Conservation (phyloP, 208 protist species). For the Trichomonas tenax region DNA sequence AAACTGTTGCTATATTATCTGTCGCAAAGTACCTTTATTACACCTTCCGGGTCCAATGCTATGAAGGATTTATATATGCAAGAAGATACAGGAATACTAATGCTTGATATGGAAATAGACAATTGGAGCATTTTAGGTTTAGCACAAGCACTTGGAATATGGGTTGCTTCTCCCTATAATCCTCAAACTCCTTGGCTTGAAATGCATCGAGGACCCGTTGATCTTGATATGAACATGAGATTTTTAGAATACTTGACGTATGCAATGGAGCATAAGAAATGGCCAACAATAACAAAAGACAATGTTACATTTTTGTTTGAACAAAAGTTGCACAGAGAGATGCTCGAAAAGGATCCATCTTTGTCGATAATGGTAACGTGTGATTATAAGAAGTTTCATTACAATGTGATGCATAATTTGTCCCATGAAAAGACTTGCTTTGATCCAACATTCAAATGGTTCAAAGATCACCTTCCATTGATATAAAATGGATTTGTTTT, state of each 20-base stretch:
- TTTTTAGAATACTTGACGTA: background rate
- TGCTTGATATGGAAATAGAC: background rate
- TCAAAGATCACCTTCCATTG: background rate
- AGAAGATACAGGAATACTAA: background rate
- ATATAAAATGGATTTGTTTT: no score
- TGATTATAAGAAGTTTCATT: background rate
- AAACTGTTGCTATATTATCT: background rate
- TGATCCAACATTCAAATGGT: background rate
- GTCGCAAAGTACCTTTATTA: background rate
- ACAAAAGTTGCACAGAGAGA: background rate
- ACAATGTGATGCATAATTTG: background rate
- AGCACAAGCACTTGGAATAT: background rate
- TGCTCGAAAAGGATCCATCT: background rate
- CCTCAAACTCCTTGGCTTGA: background rate
- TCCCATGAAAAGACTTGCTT: background rate
- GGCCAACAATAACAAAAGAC: background rate
- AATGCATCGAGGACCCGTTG: background rate
- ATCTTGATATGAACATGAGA: background rate
- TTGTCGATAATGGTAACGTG: background rate
- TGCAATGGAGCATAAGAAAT: background rate
- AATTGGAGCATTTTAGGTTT: background rate
- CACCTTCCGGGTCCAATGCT: background rate
- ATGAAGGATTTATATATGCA: background rate
- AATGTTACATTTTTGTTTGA: background rate
- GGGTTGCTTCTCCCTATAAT: background rate